phyloP scores from a whole-genome alignment of 2,329 filamentous ascomycete species.

The Aureobasidium sp. region DNA sequence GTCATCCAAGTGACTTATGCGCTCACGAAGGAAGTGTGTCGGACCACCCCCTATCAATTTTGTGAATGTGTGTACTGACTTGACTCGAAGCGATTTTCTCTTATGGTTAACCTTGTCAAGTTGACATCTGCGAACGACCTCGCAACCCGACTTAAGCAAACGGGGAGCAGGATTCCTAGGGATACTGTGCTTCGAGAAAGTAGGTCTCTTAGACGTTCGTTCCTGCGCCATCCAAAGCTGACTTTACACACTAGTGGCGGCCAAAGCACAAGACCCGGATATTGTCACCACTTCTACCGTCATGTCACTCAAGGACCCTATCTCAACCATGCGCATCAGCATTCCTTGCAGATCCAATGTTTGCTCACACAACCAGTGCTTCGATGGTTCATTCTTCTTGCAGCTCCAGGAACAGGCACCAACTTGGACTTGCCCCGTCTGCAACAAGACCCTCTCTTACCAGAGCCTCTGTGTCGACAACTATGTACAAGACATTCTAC shows the following conservation, averaged over 20 bases:
- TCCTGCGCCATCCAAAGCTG: not conserved
- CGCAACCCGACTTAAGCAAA: slow-evolving; percentile 55
- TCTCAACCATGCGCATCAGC: slow-evolving; percentile 76
- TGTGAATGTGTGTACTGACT: slow-evolving; percentile 28
- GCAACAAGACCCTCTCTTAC: slow-evolving; percentile 75
- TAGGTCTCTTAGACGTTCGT: slow-evolving; percentile 41
- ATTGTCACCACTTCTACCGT: slow-evolving; percentile 83
- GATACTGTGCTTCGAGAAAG: slow-evolving; percentile 76
- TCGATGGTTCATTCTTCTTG: slow-evolving; percentile 86
- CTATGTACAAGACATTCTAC: slow-evolving; percentile 82
- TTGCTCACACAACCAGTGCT: slow-evolving; percentile 90
- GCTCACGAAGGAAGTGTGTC: slow-evolving; percentile 68
- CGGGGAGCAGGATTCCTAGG: slow-evolving; percentile 66
- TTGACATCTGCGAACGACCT: slow-evolving; percentile 65
- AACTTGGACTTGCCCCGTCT: slow-evolving; percentile 94
- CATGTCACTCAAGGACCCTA: slow-evolving; percentile 85
- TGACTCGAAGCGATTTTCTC: slow-evolving; percentile 20
- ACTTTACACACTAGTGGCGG: slow-evolving; percentile 54
- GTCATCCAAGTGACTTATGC: slow-evolving; percentile 84
- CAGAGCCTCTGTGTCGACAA: slow-evolving; percentile 81
- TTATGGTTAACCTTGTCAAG: slow-evolving; percentile 70
- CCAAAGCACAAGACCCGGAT: slow-evolving; percentile 76
- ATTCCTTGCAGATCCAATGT: slow-evolving; percentile 71
- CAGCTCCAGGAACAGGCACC: slow-evolving; percentile 93
- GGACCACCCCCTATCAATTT: not conserved